Evolutionary conservation across 192 early-diverging fungal species (phyloP), one percentile per base, ranked within the genome.

Genomic region (Glomus cerebriforme): DNA sequence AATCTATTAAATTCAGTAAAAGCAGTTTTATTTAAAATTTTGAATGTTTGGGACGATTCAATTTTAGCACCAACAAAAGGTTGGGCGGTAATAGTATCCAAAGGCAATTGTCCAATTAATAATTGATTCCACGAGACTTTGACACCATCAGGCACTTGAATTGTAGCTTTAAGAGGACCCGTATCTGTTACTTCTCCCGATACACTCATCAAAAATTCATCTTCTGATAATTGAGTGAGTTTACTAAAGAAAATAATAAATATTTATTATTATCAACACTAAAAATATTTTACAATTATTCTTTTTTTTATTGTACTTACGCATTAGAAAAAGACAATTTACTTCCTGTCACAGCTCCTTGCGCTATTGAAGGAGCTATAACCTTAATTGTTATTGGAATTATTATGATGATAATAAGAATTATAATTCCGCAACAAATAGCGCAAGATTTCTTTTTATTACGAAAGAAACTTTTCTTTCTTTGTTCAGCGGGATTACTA

Each of bases 291-390:
- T 66, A 59, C 69, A 45, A 22, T 29, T 68, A 2, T 67, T 17
- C n/a, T 78, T 59, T 22, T 15, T 35, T 19, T 54, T 54, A 19
- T 3, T 54, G 13, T 58, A 78, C 29, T 43, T 69, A 69, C 13
- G 39, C 77, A 34, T 6, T 59, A 7, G 35, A 69, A 59, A 85
- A 85, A 24, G 71, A 59, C 65, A 90, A 83, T 59, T 67, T 66
- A 59, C 83, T 78, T 35, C 84, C 72, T 71, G 88, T 87, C 54
- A 89, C 75, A 63, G 82, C 82, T 9, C 29, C 35, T 79, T 90
- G 88, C 29, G 87, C 86, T 45, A 91, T 83, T 65, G 84, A 82
- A 29, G 90, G 88, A 75, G 89, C 82, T 64, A 86, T 79, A 3
- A 91, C 88, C 63, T 89, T 88, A 34, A 90, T 71, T 27, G 81